A percentile compares a stretch with the other conserved stretches of the same genome.
phyloP scores from a whole-genome alignment of 805 yeast species.

The Candida loeiensis region DNA sequence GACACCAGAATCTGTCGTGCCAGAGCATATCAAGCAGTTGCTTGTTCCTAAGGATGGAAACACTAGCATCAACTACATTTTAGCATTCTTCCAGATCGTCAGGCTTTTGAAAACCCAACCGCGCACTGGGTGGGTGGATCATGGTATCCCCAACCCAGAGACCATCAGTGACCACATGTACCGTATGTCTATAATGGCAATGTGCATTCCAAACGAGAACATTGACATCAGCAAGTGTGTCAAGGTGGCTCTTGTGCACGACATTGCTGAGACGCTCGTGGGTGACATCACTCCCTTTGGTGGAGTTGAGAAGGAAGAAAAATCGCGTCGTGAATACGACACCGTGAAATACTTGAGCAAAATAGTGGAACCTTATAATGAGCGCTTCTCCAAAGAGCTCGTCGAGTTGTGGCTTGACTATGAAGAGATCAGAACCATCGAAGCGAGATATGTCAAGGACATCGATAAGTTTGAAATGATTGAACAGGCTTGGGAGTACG shows the following conservation, averaged over 20 bases:
- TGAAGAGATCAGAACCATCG: slow-evolving; percentile 75
- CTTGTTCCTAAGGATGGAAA: slow-evolving; percentile 22
- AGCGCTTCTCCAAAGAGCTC: slow-evolving; percentile 58
- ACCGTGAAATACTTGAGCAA: slow-evolving; percentile 66
- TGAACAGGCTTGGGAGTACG: slow-evolving; percentile 81
- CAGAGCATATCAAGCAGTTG: slow-evolving; percentile 39
- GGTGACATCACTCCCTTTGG: slow-evolving; percentile 90
- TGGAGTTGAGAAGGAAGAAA: slow-evolving; percentile 68
- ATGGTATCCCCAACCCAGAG: slow-evolving; percentile 53
- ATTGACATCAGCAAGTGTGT: slow-evolving; percentile 68
- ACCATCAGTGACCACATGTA: slow-evolving; percentile 95
- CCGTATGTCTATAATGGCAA: slow-evolving; percentile 79
- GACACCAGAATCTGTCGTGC: slow-evolving; percentile 55
- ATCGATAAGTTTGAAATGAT: slow-evolving; percentile 88
- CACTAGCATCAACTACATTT: slow-evolving; percentile 43
- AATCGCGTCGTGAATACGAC: slow-evolving; percentile 73
- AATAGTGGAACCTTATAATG: slow-evolving; percentile 63
- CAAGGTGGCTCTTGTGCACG: slow-evolving; percentile 86
- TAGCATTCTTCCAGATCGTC: slow-evolving; percentile 62
- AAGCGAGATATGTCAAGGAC: slow-evolving; percentile 89
- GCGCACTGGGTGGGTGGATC: slow-evolving; percentile 94
- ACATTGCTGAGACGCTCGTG: slow-evolving; percentile 88
- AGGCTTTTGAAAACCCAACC: slow-evolving; percentile 70
- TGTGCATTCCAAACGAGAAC: slow-evolving; percentile 56
- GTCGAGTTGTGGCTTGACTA: slow-evolving; percentile 80